Percentiles rank a stretch among this genome's conserved stretches.
Conservation (phyloP, 108 stramenopile genomes). For the Cyclotella kingstonii region DNA sequence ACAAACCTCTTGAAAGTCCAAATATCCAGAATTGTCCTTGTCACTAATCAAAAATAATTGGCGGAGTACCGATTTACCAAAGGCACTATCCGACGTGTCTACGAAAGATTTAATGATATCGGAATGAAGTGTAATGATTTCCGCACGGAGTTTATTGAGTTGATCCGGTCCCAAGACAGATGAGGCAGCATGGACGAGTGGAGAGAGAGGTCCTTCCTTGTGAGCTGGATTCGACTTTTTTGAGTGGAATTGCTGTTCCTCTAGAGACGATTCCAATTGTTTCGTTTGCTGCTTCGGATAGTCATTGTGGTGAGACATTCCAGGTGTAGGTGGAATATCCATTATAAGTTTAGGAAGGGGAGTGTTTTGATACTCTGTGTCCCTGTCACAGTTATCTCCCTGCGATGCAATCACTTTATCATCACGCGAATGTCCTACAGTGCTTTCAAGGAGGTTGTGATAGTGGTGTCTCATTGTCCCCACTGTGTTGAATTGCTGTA, state of each 20-base stretch:
- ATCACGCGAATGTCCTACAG: too few relatives aligned
- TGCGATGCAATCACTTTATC: too few relatives aligned
- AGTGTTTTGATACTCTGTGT: too few relatives aligned
- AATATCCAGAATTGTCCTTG: constrained; percentile 53
- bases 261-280: constrained; percentile 11
- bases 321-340: constrained; percentile 39
- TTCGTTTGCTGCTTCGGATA: background rate
- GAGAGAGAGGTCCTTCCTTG: constrained; percentile 72
- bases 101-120: constrained; percentile 75
- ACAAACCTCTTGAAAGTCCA: constrained; percentile 60
- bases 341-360: constrained; percentile 40
- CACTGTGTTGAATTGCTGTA: too few relatives aligned
- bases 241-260: background rate
- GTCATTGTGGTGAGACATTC: background rate
- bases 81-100: constrained; percentile 58
- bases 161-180: constrained; percentile 58
- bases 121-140: constrained; percentile 69
- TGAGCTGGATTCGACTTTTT: constrained; percentile 6
- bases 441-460: too few relatives aligned
- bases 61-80: constrained; percentile 59
- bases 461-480: too few relatives aligned
- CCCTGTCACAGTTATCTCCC: too few relatives aligned
- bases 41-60: constrained; percentile 61
- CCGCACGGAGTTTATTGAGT: constrained; percentile 75
- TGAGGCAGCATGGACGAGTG: constrained; percentile 60